A percentile compares a stretch with the other conserved stretches of the same genome.
Evolutionary conservation across 768 basidiomycete species (phyloP).

Genomic region (Rhizopogon vinicolor): DNA sequence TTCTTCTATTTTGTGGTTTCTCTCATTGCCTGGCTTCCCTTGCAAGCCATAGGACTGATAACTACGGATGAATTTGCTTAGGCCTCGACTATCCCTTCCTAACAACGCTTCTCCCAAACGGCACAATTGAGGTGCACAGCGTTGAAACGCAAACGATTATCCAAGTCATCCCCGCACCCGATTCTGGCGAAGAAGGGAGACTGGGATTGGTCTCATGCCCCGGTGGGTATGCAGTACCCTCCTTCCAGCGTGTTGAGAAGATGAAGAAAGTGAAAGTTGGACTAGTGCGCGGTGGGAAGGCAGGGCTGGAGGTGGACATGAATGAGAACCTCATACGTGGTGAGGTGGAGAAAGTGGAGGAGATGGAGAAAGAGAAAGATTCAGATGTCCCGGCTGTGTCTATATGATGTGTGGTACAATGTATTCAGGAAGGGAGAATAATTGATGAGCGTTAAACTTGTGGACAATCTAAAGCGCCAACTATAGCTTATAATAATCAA

Average conservation of each 20-base stretch:
- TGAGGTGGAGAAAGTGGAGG: neutral
- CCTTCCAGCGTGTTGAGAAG: slow-evolving; percentile 34
- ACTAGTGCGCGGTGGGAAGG: slow-evolving; percentile 17
- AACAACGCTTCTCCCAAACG: slow-evolving; percentile 72
- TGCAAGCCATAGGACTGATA: neutral
- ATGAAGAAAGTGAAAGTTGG: slow-evolving; percentile 30
- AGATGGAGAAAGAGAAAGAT: neutral
- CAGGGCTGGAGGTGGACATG: neutral
- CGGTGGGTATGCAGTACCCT: slow-evolving; percentile 39
- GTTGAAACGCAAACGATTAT: slow-evolving; percentile 68
- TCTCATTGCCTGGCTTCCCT: neutral
- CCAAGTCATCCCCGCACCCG: slow-evolving; percentile 59
- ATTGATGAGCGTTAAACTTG: too few species aligned
- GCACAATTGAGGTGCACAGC: slow-evolving; percentile 77
- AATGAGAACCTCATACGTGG: slow-evolving; percentile 1
- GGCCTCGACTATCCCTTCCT: slow-evolving; percentile 82
- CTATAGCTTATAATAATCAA: neutral
- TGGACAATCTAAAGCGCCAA: too few species aligned
- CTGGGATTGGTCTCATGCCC: slow-evolving; percentile 23
- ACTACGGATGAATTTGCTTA: slow-evolving; percentile 19
- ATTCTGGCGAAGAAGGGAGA: slow-evolving; percentile 21
- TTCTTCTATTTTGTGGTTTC: neutral
- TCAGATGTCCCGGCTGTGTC: slow-evolving; percentile 16
- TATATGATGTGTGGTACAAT: neutral
- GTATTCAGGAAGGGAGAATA: too few species aligned